Base-by-base conservation (phyloP, 345 rosid genomes). In the Noccaea bulbosa region DNA sequence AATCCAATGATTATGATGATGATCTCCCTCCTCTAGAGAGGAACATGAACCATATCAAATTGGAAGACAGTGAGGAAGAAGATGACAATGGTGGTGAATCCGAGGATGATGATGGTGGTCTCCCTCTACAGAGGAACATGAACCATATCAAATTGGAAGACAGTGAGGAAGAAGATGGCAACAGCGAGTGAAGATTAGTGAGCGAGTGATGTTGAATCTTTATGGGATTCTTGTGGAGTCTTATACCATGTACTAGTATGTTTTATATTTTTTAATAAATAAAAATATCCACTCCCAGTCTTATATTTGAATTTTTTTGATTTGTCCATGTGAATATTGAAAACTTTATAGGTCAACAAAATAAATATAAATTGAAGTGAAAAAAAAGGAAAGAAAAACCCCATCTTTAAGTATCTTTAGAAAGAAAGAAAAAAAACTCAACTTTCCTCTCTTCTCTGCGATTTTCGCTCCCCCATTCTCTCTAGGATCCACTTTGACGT, bases 11-110 rank as follows among this genome's bases (percentile, higher is more conserved):
- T n/a, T 86, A 86, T 73, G 87, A 89, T 6, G 89, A 88, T 12
- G 92, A 84, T 37, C 92, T 92, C 67, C 99, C 96, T 22, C 97
- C 99, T 48, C 81, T 90, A 1, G 92, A 88, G 80, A 95, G 84
- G 79, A 90, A 92, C 65, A 72, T 84, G 84, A 95, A 90, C 81
- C 98, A 90, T 80, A 46, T 88, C 69, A 72, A 64, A 67, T 45
- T 85, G 45, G 34, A 69, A 24, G 96, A 83, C 52, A 88, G 87
- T 61, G 92, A 90, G 11, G 87, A 84, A 0, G 86, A 86, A 0
- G 87, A 66, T 32, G 65, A 72, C 15, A 39, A 84, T 24, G 27
- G 27, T 24, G 27, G 27, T 24, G 27, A 24, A 24, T 24, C 27
- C 27, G 27, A 24, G 27, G 27, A 86, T 73, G 87, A 91, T 5